A percentile compares a stretch with the other conserved stretches of the same genome.
phyloP scores from a whole-genome alignment of 2,329 filamentous ascomycete species.

The Cordyceps cicadae region DNA sequence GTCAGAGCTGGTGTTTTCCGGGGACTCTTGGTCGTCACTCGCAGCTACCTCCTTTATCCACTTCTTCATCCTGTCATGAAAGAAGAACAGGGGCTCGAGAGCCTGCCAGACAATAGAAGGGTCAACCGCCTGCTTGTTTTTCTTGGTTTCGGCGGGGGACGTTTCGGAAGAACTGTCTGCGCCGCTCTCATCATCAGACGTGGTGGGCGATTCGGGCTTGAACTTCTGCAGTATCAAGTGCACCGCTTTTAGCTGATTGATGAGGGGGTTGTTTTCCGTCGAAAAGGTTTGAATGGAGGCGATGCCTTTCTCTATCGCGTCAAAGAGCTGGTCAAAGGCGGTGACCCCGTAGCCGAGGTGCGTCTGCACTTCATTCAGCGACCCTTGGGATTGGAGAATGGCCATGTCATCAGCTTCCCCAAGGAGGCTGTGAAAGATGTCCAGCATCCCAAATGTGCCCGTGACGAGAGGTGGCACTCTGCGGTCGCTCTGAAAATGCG shows the following conservation, averaged over 20 bases:
- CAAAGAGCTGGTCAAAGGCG: constrained; percentile 25
- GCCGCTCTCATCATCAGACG: constrained; percentile 16
- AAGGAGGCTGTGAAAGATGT: constrained; percentile 60
- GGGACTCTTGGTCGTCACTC: constrained; percentile 15
- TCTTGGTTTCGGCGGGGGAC: constrained; percentile 2
- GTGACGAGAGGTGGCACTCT: constrained; percentile 63
- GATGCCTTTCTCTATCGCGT: constrained; percentile 20
- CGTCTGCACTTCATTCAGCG: constrained; percentile 62
- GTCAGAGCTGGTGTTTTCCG: constrained; percentile 16
- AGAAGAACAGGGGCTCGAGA: constrained; percentile 70
- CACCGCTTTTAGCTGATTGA: constrained; percentile 21
- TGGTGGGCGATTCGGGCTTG: constrained; percentile 15
- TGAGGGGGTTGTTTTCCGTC: constrained; percentile 16
- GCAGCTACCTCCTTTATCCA: constrained; percentile 63
- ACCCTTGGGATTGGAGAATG: constrained; percentile 41
- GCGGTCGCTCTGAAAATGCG: constrained; percentile 34
- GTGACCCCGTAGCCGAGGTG: constrained; percentile 55
- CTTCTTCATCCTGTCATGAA: constrained; percentile 30
- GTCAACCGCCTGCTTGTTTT: constrained; percentile 14
- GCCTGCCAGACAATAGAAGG: constrained; percentile 62
- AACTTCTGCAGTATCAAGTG: constrained; percentile 20
- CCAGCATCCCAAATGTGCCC: constrained; percentile 45
- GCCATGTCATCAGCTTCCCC: constrained; percentile 60
- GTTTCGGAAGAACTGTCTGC: constrained; percentile 14
- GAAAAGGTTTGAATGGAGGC: constrained; percentile 19